These are phyloP conservation scores for Starmera stellimalicola DNA, from an alignment of 1,139 yeast species.

Conservation along the genomic window DNA sequence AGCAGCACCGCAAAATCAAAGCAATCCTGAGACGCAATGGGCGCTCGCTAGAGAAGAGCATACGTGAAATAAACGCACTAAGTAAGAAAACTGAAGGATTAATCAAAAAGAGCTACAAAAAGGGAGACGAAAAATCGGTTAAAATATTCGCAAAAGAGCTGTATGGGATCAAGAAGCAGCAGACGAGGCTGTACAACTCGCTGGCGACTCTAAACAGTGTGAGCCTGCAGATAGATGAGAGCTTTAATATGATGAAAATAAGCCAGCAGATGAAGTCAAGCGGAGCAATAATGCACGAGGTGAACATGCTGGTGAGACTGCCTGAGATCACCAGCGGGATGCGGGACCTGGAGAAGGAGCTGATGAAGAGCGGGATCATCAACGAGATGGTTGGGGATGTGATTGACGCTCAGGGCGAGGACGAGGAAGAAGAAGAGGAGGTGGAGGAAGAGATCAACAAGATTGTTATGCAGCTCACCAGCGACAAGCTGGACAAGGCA, in stretches of 20 bases:
- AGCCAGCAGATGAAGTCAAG: slow-evolving; percentile 77
- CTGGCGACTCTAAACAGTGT: slow-evolving; percentile 83
- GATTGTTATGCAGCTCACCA: slow-evolving; percentile 42
- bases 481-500: slow-evolving; percentile 38
- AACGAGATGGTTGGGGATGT: slow-evolving; percentile 95
- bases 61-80: slow-evolving; percentile 55
- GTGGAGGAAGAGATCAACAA: slow-evolving; percentile 63
- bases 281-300: slow-evolving; percentile 81
- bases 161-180: slow-evolving; percentile 65
- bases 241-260: slow-evolving; percentile 76
- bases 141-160: slow-evolving; percentile 76
- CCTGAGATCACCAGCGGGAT: slow-evolving; percentile 81
- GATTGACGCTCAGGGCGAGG: slow-evolving; percentile 61
- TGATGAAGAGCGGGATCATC: slow-evolving; percentile 85
- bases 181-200: slow-evolving; percentile 64
- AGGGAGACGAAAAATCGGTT: slow-evolving; percentile 69
- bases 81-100: slow-evolving; percentile 68
- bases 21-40: slow-evolving; percentile 74
- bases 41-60: slow-evolving; percentile 68
- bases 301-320: slow-evolving; percentile 63
- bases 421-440: slow-evolving; percentile 52
- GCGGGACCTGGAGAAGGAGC: slow-evolving; percentile 79
- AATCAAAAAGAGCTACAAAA: slow-evolving; percentile 68
- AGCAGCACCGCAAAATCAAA: slow-evolving; percentile 84
- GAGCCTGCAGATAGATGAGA: slow-evolving; percentile 84